Evolutionary conservation across 1,284 basidiomycete species (phyloP), one percentile per base, ranked within the genome.

Genomic region (Porodaedalea pini): DNA sequence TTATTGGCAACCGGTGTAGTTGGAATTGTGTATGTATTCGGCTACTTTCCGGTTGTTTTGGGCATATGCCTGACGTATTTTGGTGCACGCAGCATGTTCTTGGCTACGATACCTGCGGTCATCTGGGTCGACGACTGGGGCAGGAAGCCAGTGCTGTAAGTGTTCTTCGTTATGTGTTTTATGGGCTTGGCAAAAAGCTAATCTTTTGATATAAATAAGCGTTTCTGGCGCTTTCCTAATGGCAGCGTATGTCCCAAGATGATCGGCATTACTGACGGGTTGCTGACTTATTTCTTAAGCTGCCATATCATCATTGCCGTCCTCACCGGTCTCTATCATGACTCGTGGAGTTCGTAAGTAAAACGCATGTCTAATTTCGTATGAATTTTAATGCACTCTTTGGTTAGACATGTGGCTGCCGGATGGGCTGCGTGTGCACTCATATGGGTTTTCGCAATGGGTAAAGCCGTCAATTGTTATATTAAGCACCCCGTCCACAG

Each of bases 1-100:
- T 76, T 91, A 1, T 77, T 92, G 32, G 88, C 90, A 1, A 92
- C 90, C 8, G 91, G 90, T 51, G 83, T 92, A 10, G 90, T 92
- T 57, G 90, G 90, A 48, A 82, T 92, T 65, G 86, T 82, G 80
- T 85, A 73, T 44, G 82, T 73, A 44, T 29, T 57, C 2, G 61
- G 2, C 40, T 43, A 44, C 61, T 32, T 36, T 7, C 45, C n/a
- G 13, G 45, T 17, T 58, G 3, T 37, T 19, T 13, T 34, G 36
- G 17, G 10, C 39, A 48, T 34, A 10, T 19, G 27, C 31, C 8
- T n/a, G 36, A n/a, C 31, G 15, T n/a, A 31, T 44, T 29, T 41
- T 39, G 61, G 19, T 52, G 48, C 62, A 21, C 55, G n/a, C 61
- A 86, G 83, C 37, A 86, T 86, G 82, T 86, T 85, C 69, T 73